Percentiles rank a stretch among this genome's conserved stretches.
phyloP scores from a whole-genome alignment of 495 filamentous ascomycete genomes.

The Aspergillus ellipticus region DNA sequence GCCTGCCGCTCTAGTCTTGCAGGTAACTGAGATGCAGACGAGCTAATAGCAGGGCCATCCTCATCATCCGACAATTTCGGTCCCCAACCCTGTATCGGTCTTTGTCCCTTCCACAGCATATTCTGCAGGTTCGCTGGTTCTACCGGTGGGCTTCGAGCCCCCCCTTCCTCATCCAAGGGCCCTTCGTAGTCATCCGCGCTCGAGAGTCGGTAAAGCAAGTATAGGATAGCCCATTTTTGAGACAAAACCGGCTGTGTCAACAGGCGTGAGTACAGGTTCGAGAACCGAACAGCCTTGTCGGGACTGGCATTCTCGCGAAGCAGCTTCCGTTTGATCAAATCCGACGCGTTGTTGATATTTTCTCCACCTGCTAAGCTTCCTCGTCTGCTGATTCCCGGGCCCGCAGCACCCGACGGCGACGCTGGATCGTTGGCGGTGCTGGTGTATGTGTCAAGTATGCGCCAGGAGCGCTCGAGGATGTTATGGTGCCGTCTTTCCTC shows the following conservation, averaged over 20 bases:
- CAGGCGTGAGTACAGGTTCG: constrained; percentile 81
- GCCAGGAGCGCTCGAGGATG: constrained; percentile 45
- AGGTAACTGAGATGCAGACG: constrained; percentile 42
- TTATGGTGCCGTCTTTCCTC: constrained; percentile 44
- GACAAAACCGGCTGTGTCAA: constrained; percentile 84
- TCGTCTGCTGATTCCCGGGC: constrained; percentile 22
- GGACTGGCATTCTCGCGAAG: constrained; percentile 70
- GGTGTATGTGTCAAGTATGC: constrained; percentile 32
- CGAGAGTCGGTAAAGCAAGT: constrained; percentile 79
- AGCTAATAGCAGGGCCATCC: constrained; percentile 43
- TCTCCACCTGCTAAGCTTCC: constrained; percentile 36
- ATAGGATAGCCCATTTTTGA: constrained; percentile 95
- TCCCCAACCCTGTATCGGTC: constrained; percentile 19
- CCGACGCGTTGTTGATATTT: constrained; percentile 83
- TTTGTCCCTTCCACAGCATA: constrained; percentile 30
- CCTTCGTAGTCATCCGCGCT: constrained; percentile 44
- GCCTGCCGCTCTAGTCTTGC: constrained; percentile 26
- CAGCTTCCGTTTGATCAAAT: constrained; percentile 85
- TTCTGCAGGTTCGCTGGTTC: constrained; percentile 36
- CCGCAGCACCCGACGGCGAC: constrained; percentile 23
- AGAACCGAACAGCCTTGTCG: constrained; percentile 81
- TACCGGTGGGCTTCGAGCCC: constrained; percentile 38
- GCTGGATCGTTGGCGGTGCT: constrained; percentile 25
- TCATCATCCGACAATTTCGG: constrained; percentile 38
- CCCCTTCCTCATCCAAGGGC: constrained; percentile 23